These are phyloP conservation scores for Chiua virens DNA, from an alignment of 768 basidiomycete species.

Conservation along the genomic window DNA sequence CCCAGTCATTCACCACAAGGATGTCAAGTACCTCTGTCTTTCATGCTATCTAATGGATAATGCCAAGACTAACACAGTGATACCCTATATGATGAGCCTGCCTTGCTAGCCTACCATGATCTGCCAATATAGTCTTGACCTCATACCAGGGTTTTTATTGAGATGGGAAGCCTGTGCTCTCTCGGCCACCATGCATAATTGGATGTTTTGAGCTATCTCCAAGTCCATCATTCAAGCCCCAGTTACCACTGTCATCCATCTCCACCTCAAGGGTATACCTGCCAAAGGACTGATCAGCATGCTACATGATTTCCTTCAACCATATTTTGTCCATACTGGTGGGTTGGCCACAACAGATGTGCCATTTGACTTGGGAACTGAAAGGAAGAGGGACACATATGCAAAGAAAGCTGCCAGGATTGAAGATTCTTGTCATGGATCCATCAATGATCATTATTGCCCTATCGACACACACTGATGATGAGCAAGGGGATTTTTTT, in stretches of 20 bases:
- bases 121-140: too few relatives aligned
- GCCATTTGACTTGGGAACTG: not conserved
- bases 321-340: not conserved
- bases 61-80: not conserved
- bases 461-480: not conserved
- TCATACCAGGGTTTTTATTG: not conserved
- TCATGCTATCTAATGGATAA: not conserved
- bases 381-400: not conserved
- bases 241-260: not conserved
- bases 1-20: not conserved
- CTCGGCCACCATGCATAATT: not conserved
- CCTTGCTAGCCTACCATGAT: too few relatives aligned
- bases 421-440: not conserved
- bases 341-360: not conserved
- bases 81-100: not conserved
- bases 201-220: not conserved
- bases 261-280: not conserved
- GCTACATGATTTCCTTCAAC: not conserved
- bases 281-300: not conserved
- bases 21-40: not conserved
- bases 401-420: not conserved
- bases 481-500: not conserved
- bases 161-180: not conserved
- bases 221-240: not conserved
- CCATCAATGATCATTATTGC: not conserved